Evolutionary conservation across 208 protist species (phyloP), one percentile per base, ranked within the genome.

Genomic region (Acanthamoeba lenticulata): DNA sequence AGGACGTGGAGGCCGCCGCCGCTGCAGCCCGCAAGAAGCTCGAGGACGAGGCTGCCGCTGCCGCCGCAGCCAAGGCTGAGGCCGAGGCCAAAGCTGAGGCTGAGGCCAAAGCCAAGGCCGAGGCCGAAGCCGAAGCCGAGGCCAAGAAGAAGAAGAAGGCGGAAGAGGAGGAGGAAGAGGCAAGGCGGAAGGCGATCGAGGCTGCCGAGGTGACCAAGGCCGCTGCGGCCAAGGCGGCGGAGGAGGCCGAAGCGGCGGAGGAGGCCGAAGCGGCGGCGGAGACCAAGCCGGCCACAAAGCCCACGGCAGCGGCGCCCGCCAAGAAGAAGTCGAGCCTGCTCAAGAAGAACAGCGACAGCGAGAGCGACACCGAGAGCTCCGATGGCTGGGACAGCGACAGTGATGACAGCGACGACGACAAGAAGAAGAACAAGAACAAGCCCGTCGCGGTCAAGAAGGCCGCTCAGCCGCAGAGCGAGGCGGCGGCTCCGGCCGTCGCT

Each of bases 281-380:
- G 24, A 36, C 29, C 24, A n/a, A 72, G 62, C 21, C 62, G 62
- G 13, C 1, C 21, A 36, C 11, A 13, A 2, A 38, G 27, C 15
- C 62, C 1, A n/a, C 11, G 62, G 6, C 62, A 3, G 32, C 24
- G 6, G n/a, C 21, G 60, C 52, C 52, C 11, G 60, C 60, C 60
- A 72, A 72, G 62, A 72, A 72, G 32, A 72, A 72, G 32, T n/a
- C 62, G 32, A 72, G 77, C 77, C 40, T 57, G 77, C 21, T 86
- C 27, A 86, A 86, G 77, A 86, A 86, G 77, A 86, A 86, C 32
- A 72, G 62, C 62, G 62, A 72, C 29, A 72, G 62, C 62, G 62
- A 72, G 6, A 72, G 62, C 62, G 62, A 72, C 62, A 72, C 62
- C 13, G 62, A 72, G 62, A 72, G 62, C 32, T 72, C 62, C 6